Percentiles rank a stretch among this genome's conserved stretches.
Evolutionary conservation across 345 rosid species (phyloP).

Genomic region (Moricandia moricandioides): DNA sequence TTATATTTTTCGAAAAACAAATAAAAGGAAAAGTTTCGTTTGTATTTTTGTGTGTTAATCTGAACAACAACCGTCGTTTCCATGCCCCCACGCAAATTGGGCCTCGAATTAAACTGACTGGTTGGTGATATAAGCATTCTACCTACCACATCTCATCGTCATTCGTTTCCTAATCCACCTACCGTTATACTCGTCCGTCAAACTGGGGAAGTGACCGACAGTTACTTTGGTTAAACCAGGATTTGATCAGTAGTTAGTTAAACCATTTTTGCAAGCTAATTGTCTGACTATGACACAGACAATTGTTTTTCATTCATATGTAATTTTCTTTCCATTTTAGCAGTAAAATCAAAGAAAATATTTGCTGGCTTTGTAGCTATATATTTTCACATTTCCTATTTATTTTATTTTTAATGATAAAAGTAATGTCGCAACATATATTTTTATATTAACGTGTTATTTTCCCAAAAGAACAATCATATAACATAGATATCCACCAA

Average conservation of each 20-base stretch:
- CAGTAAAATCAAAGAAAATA: neutral
- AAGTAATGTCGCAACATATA: too few relatives aligned
- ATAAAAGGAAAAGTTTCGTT: neutral
- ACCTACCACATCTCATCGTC: neutral
- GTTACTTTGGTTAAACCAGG: neutral
- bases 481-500: too few relatives aligned
- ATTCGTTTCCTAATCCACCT: neutral
- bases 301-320: neutral
- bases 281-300: neutral
- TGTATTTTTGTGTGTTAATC: neutral
- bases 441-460: too few relatives aligned
- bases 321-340: neutral
- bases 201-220: neutral
- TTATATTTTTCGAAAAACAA: neutral
- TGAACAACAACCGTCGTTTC: constrained; percentile 33
- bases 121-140: constrained; percentile 22
- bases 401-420: too few relatives aligned
- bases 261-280: constrained; percentile 9
- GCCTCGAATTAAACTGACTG: constrained; percentile 23
- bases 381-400: neutral
- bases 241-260: neutral
- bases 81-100: constrained; percentile 31
- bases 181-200: neutral
- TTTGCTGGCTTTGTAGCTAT: neutral
- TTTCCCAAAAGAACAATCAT: too few relatives aligned